Evolutionary conservation across 1,284 basidiomycete genomes (phyloP), one percentile per base, ranked within the genome.

Genomic region (Cutaneotrichosporon mucoides): DNA sequence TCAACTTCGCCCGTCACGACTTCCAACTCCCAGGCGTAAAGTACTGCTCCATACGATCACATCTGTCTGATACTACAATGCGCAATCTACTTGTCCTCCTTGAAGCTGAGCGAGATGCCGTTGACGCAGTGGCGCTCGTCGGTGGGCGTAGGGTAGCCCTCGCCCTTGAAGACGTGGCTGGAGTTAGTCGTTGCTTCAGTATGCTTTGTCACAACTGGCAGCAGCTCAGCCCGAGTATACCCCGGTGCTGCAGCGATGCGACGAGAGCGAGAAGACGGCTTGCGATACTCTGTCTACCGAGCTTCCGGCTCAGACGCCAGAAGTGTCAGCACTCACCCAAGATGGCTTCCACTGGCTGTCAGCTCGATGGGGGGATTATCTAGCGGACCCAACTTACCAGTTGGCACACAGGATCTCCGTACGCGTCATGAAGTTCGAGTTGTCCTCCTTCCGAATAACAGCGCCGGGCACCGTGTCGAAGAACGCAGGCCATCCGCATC

Each of bases 401-500:
- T 77, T 78, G 49, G 74, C 70, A 57, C 77, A 79, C 8, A 71
- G 62, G 36, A 79, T 78, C 66, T 79, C 77, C 12, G 72, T 77
- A 6, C 77, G 69, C 36, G 65, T 69, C 78, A 79, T 80, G 46
- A 79, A 79, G 67, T 78, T 76, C 10, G 76, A 75, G 34, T 66
- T 62, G 67, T 80, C 79, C 49, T 76, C 74, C 51, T 80, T 76
- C 44, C 81, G 82, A 56, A 76, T 83, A n/a, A 96, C 90, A 11
- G 93, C 90, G 40, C 92, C 93, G 1, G 92, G 93, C 60, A 96
- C 86, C 3, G 91, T 90, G 72, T 95, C 92, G 73, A 89, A 97
- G 82, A 94, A 97, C 1, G 92, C 92, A n/a, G 92, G 93, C 92
- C 92, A 97, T 37, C 92, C 93, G 71, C 92, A 97, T 9, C 92